These are phyloP conservation scores for Colletotrichum australisinense DNA, from an alignment of 2,329 filamentous ascomycete genomes.

Conservation along the genomic window DNA sequence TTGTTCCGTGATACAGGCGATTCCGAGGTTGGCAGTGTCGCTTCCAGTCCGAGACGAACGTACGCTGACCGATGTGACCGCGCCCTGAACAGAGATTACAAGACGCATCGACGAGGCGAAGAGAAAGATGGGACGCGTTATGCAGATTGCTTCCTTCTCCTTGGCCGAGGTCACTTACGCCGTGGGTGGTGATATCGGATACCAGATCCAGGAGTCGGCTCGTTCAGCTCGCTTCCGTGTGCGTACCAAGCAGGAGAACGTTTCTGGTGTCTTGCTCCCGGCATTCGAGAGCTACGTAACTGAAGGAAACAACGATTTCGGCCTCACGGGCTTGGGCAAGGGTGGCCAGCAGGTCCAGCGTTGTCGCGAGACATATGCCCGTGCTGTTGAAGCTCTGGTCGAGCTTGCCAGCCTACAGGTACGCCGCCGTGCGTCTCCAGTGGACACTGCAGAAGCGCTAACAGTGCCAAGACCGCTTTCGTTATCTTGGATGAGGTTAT, in stretches of 20 bases:
- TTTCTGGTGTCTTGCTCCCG: conserved; percentile 94
- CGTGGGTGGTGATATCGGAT: conserved; percentile 93
- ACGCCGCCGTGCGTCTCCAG: conserved; percentile 33
- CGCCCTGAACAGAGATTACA: conserved; percentile 79
- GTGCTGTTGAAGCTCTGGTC: conserved; percentile 94
- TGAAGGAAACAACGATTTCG: conserved; percentile 95
- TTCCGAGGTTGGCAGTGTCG: conserved; percentile 77
- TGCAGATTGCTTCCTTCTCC: conserved; percentile 99
- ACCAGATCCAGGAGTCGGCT: conserved; percentile 96
- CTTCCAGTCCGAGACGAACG: not conserved
- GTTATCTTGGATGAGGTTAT: conserved; percentile 99
- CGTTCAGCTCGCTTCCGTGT: conserved; percentile 93
- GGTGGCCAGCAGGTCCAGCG: conserved; percentile 97
- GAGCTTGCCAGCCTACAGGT: conserved; percentile 92
- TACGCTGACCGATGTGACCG: conserved; percentile 1
- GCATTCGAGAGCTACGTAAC: conserved; percentile 91
- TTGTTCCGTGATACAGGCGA: conserved; percentile 66
- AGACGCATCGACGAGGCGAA: conserved; percentile 98
- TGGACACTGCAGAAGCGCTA: not conserved
- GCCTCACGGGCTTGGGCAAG: conserved; percentile 93
- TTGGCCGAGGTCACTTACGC: conserved; percentile 98
- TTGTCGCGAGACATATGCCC: conserved; percentile 94
- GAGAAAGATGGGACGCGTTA: conserved; percentile 98
- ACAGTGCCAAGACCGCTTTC: conserved; percentile 80
- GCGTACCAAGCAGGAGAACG: conserved; percentile 96